Evolutionary conservation across 257 asterid genomes (phyloP), one percentile per base, ranked within the genome.

Genomic region (Knoxia roxburghii): DNA sequence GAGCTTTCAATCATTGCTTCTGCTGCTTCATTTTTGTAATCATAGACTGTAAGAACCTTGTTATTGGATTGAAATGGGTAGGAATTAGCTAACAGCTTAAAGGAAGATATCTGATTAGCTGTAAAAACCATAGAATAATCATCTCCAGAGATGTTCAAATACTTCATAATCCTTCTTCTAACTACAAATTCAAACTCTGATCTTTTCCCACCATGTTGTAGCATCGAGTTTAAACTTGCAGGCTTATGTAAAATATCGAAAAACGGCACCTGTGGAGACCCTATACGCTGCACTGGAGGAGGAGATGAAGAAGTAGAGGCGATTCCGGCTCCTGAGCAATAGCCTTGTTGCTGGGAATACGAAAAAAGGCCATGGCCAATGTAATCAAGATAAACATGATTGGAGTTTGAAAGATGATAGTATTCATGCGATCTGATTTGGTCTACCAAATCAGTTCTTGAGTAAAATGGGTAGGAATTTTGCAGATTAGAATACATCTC

Each of bases 311-410:
- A 80, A 5, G 89, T 55, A 13, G 92, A 77, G n/a, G 84, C 74
- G 32, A 70, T 69, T 26, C 75, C 76, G 12, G 75, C 49, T 2
- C 32, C 33, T n/a, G 71, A 65, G 61, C 33, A 67, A 39, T 60
- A 43, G 20, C 35, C 27, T 26, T 78, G 78, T 26, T 62, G 73
- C 64, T 91, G 96, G 23, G 86, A 73, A 72, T 75, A 77, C 2
- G 98, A 91, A 70, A 85, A 89, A 11, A 91, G 91, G 20, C 96
- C 96, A 51, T 84, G 86, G 67, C 98, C 98, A 27, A 76, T 65
- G 73, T 91, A 89, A 68, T 91, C 98, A 39, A 91, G 92, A 63
- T 83, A 87, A 20, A 84, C 92, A 33, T 55, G 89, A 30, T 75
- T 75, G 0, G 82, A 73, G 21, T 55, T 40, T 17, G 77, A 57